phyloP scores from a whole-genome alignment of 805 yeast species.

The Zygosaccharomyces bailii region DNA sequence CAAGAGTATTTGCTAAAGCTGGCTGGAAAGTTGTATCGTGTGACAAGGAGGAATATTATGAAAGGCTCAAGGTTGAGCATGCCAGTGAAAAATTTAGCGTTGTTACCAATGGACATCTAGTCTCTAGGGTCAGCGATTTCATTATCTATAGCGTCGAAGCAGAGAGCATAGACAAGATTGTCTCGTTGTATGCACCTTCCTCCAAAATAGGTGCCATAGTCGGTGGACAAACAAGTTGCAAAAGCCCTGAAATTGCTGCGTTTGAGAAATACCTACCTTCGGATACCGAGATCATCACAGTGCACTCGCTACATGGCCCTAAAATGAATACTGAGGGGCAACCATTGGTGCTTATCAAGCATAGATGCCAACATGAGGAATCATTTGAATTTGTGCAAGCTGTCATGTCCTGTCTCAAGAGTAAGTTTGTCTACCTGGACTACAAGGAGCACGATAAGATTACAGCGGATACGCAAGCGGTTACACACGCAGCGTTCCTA shows the following conservation, averaged over 20 bases:
- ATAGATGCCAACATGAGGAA: slow-evolving; percentile 53
- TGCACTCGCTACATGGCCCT: slow-evolving; percentile 96
- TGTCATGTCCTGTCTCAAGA: slow-evolving; percentile 67
- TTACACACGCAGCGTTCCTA: slow-evolving; percentile 94
- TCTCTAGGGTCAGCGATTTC: slow-evolving; percentile 77
- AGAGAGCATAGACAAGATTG: slow-evolving; percentile 71
- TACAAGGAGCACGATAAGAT: slow-evolving; percentile 91
- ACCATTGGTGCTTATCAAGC: slow-evolving; percentile 83
- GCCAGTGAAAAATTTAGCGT: slow-evolving; percentile 49
- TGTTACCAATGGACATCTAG: slow-evolving; percentile 75
- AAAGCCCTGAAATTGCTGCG: slow-evolving; percentile 82
- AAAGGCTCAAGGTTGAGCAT: slow-evolving; percentile 42
- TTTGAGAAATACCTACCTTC: slow-evolving; percentile 71
- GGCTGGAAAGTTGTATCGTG: slow-evolving; percentile 92
- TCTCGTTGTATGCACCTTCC: slow-evolving; percentile 74
- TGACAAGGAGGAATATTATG: slow-evolving; percentile 68
- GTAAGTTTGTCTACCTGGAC: slow-evolving; percentile 70
- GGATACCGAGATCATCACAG: slow-evolving; percentile 78
- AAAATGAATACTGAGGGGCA: slow-evolving; percentile 84
- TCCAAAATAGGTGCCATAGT: slow-evolving; percentile 85
- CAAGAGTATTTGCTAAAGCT: slow-evolving; percentile 66
- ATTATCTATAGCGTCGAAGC: slow-evolving; percentile 93
- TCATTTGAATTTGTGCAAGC: slow-evolving; percentile 58
- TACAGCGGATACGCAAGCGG: slow-evolving; percentile 98
- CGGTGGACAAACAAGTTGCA: slow-evolving; percentile 98